Evolutionary conservation across 805 yeast species (phyloP).

Genomic region (Kodamaea kakaduensis): DNA sequence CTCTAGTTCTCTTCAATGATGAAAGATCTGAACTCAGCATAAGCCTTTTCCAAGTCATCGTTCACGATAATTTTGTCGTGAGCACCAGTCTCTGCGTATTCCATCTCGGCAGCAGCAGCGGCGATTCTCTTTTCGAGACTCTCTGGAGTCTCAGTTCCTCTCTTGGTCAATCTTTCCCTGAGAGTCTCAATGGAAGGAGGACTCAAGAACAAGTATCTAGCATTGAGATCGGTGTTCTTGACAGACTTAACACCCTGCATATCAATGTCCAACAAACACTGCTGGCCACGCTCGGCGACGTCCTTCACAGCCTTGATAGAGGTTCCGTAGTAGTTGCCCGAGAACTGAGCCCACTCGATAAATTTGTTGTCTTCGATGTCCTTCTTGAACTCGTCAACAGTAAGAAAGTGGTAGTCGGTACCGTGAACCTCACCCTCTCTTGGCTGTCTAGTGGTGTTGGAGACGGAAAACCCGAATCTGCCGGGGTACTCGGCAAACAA

Average conservation of each 20-base stretch:
- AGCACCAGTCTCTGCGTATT: conserved; percentile 83
- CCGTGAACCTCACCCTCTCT: conserved; percentile 90
- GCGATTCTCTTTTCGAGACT: conserved; percentile 76
- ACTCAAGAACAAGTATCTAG: conserved; percentile 80
- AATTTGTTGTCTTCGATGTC: conserved; percentile 73
- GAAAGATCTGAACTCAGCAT: conserved; percentile 72
- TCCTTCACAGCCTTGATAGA: conserved; percentile 79
- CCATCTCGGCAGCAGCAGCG: conserved; percentile 88
- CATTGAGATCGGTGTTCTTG: conserved; percentile 75
- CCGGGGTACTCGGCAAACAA: conserved; percentile 87
- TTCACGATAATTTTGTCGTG: conserved; percentile 88
- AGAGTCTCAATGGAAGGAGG: conserved; percentile 89
- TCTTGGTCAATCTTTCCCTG: conserved; percentile 67
- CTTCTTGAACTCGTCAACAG: conserved; percentile 73
- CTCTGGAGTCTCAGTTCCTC: conserved; percentile 95
- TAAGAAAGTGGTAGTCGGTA: conserved; percentile 80
- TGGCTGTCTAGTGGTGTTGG: conserved; percentile 89
- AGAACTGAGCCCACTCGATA: conserved; percentile 97
- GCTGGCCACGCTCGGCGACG: conserved; percentile 59
- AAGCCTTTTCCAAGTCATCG: conserved; percentile 88
- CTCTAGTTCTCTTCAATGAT: conserved; percentile 43
- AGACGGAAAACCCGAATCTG: conserved; percentile 88
- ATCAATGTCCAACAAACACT: conserved; percentile 93
- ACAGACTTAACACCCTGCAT: conserved; percentile 98
- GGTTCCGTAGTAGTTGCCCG: conserved; percentile 97